Percentiles rank a stretch among this genome's conserved stretches.
Evolutionary conservation across 1,284 basidiomycete genomes (phyloP).

Genomic region (Rhodotorula sp.): DNA sequence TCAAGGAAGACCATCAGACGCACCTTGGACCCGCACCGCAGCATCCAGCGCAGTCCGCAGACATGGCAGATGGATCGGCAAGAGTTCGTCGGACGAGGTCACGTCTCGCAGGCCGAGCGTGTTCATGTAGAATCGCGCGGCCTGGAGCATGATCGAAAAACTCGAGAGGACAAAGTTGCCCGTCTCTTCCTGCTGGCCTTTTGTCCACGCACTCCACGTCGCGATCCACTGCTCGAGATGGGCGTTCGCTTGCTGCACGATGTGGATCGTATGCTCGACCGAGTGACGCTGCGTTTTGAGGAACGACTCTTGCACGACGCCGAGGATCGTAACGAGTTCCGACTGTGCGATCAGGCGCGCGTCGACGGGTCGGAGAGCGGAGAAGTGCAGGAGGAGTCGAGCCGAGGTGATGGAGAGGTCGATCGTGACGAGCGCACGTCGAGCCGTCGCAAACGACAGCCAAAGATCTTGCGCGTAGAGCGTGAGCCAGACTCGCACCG

Average conservation of each 20-base stretch:
- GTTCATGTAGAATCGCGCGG: slow-evolving; percentile 23
- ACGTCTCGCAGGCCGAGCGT: slow-evolving; percentile 35
- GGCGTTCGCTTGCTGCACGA: slow-evolving; percentile 27
- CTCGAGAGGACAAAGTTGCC: slow-evolving; percentile 26
- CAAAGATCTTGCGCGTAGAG: slow-evolving; percentile 36
- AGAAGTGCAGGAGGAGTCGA: slow-evolving; percentile 32
- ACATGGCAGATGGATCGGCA: slow-evolving; percentile 25
- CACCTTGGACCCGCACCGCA: slow-evolving; percentile 25
- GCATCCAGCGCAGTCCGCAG: slow-evolving; percentile 29
- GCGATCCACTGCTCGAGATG: slow-evolving; percentile 33
- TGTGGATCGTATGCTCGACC: slow-evolving; percentile 25
- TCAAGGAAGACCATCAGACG: not conserved
- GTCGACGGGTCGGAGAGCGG: slow-evolving; percentile 36
- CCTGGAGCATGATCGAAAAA: slow-evolving; percentile 24
- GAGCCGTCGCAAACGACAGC: slow-evolving; percentile 35
- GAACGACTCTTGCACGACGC: slow-evolving; percentile 36
- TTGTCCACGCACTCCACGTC: slow-evolving; percentile 31
- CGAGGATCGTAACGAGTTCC: slow-evolving; percentile 36
- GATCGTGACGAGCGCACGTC: slow-evolving; percentile 37
- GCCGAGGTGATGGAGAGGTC: slow-evolving; percentile 36
- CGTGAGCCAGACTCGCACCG: slow-evolving; percentile 25
- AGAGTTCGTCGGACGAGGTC: slow-evolving; percentile 27
- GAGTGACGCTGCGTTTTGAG: slow-evolving; percentile 30
- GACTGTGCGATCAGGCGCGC: slow-evolving; percentile 34
- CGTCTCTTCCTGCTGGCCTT: slow-evolving; percentile 17